Conservation (phyloP, 2,329 filamentous ascomycete species). For the Fusarium sp. region DNA sequence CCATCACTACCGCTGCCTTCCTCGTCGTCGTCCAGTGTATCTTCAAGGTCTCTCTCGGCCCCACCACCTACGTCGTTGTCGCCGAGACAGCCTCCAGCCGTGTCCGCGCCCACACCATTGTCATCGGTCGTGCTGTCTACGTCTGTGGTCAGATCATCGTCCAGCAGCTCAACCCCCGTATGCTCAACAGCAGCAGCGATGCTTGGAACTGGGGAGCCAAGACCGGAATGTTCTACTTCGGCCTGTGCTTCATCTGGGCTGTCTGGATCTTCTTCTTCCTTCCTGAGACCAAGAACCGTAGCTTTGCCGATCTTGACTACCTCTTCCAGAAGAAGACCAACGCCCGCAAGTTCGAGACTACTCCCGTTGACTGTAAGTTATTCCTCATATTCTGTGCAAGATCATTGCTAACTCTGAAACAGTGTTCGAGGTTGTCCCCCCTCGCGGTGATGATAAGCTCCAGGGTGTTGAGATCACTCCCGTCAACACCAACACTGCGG, state of each 20-base stretch:
- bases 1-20: conserved; percentile 44
- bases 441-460: conserved; percentile 18
- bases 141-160: conserved; percentile 55
- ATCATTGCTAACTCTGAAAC: neutral
- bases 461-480: conserved; percentile 21
- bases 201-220: conserved; percentile 61
- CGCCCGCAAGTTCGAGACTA: conserved; percentile 53
- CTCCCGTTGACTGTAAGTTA: conserved; percentile 47
- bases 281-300: conserved; percentile 65
- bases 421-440: conserved; percentile 29
- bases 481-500: conserved; percentile 19
- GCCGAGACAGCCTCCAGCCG: conserved; percentile 60
- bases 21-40: conserved; percentile 66
- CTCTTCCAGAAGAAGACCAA: conserved; percentile 60
- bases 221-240: conserved; percentile 59
- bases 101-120: conserved; percentile 59
- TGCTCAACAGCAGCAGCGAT: conserved; percentile 56
- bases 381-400: fast-evolving
- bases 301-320: conserved; percentile 66
- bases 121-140: conserved; percentile 56
- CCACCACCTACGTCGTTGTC: conserved; percentile 85
- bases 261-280: conserved; percentile 64
- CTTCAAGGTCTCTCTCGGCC: conserved; percentile 53
- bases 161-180: conserved; percentile 56
- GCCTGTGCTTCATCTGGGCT: conserved; percentile 57